Base-by-base conservation (phyloP, 768 basidiomycete genomes). In the Crucibulum laeve region DNA sequence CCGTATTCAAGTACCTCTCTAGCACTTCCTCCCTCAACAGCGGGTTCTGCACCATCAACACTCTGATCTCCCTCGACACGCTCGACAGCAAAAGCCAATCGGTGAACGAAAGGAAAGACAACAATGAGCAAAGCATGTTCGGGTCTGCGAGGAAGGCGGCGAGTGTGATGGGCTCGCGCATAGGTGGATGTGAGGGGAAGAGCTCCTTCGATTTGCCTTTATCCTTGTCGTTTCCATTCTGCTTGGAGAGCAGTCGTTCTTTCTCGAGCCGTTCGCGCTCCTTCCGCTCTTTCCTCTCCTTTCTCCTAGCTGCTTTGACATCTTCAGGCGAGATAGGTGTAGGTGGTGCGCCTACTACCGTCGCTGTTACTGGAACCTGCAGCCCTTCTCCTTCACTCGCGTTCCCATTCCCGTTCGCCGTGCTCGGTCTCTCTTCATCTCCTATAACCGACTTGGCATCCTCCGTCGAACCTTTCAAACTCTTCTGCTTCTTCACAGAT, bases 71-170 rank as follows among this genome's bases (percentile, higher is more conserved):
- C 57, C 79, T 77, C 55, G 76, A 80, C 10, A 82, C 61, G 14
- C 73, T 68, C 38, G 77, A 78, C 13, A 91, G 62, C 8, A 70
- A 58, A 46, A 80, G 75, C 80, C 85, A 89, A 33, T 91, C 85
- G 44, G 70, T 75, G 53, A 87, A 92, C n/a, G 79, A 67, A 41
- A 91, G 54, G 54, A 76, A 82, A 3, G 59, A 54, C n/a, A 92
- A 64, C 19, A 91, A 56, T 4, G 58, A 51, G 0, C 67, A 59
- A 5, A 92, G 67, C 11, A 91, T 59, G 25, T 64, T 63, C 0
- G 76, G 68, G 36, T 79, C 61, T 5, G 71, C 53, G 26, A 91
- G 57, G 58, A 86, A 84, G 4, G 61, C 50, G n/a, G 67, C 58
- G 25, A 92, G 59, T 0, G 80, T 78, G 51, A 80, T 80, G 30